Evolutionary conservation across 2,329 filamentous ascomycete species (phyloP), one percentile per base, ranked within the genome.

Genomic region (Calonectria pseudoreteaudii): DNA sequence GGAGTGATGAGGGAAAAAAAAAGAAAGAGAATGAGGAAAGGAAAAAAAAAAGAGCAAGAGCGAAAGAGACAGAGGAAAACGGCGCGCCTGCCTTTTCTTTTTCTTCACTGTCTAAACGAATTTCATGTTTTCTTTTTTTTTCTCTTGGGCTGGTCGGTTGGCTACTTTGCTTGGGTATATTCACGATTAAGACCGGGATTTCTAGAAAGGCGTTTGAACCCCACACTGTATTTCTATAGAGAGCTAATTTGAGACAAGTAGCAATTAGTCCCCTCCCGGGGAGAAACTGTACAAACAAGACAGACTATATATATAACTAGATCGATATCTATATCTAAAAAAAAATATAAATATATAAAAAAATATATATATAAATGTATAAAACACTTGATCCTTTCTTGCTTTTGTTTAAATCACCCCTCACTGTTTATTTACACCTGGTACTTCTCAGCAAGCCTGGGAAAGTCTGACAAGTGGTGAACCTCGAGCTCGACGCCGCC

Each of bases 391-490:
- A 30, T 38, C 20, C 7, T 10, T 34, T n/a, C n/a, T n/a, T n/a
- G n/a, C n/a, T n/a, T n/a, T n/a, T n/a, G n/a, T n/a, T n/a, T n/a
- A n/a, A n/a, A n/a, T n/a, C n/a, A n/a, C n/a, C n/a, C n/a, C n/a
- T 31, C 30, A 31, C 30, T 31, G 8, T 31, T 31, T 34, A 10
- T 34, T 38, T 58, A 23, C 36, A 65, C 68, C n/a, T 44, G 68
- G 11, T 65, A 70, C 72, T 78, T 65, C 41, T 79, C 69, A 16
- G 78, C 77, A 6, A 80, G 71, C 30, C 74, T 68, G 30, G 56
- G 62, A 50, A 80, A 52, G 64, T 79, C 78, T n/a, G 78, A 76
- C 64, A 79, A 47, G 26, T 73, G 72, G 38, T 80, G 76, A 6
- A 77, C 67, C 69, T 77, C 77, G 13, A 79, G 77, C 56, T 78